A percentile compares a stretch with the other conserved stretches of the same genome.
phyloP scores from a whole-genome alignment of 768 basidiomycete genomes.

The Leccinum disarticulatum region DNA sequence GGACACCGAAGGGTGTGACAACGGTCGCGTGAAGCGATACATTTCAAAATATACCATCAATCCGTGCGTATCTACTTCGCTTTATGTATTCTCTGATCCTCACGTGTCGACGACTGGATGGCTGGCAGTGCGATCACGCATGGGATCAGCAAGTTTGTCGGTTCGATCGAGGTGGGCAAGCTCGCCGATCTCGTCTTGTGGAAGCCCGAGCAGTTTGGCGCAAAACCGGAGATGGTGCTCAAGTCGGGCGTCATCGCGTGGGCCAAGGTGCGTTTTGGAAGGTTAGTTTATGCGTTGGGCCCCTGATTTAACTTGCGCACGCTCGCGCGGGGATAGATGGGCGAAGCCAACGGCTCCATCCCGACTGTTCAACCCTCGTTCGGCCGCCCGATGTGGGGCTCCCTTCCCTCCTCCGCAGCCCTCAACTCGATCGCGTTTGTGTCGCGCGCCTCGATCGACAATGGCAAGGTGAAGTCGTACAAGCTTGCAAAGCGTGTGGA shows the following conservation, averaged over 20 bases:
- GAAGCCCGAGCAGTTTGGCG: conserved; percentile 92
- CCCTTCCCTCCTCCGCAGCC: conserved; percentile 72
- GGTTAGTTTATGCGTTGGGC: background rate
- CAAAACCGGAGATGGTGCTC: conserved; percentile 90
- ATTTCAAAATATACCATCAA: conserved; percentile 97
- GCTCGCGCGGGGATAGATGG: conserved; percentile 52
- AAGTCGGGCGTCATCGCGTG: conserved; percentile 94
- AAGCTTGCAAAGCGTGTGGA: conserved; percentile 68
- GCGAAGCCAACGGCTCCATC: conserved; percentile 95
- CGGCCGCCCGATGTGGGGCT: conserved; percentile 93
- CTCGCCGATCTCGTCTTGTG: conserved; percentile 95
- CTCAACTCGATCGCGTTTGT: conserved; percentile 87
- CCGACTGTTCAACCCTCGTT: conserved; percentile 91
- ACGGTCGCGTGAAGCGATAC: conserved; percentile 91
- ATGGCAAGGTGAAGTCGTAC: conserved; percentile 62
- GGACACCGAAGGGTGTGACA: conserved; percentile 49
- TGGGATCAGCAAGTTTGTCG: conserved; percentile 85
- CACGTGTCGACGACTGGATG: background rate
- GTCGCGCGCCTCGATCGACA: conserved; percentile 64
- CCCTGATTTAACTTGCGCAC: background rate
- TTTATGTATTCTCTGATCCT: background rate
- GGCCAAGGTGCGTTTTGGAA: conserved; percentile 62
- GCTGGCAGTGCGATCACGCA: conserved; percentile 79
- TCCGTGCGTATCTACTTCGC: conserved; percentile 57
- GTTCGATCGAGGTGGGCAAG: conserved; percentile 76